phyloP scores from a whole-genome alignment of 2,329 filamentous ascomycete species.

The Nemania abortiva region DNA sequence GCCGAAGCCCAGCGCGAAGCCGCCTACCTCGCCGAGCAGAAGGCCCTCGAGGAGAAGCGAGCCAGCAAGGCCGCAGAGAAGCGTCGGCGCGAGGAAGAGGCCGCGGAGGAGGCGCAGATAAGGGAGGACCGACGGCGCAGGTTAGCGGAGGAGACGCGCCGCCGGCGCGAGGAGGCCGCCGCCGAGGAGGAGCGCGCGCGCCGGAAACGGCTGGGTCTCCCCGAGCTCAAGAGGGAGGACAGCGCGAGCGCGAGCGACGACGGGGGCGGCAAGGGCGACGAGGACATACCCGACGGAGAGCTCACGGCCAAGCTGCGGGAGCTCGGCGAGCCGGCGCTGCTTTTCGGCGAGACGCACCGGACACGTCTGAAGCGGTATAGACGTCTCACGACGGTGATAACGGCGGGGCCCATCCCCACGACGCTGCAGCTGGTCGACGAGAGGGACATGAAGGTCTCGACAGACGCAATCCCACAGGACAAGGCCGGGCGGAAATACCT shows the following conservation, averaged over 20 bases:
- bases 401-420: constrained; percentile 86
- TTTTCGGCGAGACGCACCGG: constrained; percentile 86
- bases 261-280: constrained; percentile 56
- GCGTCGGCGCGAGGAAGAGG: constrained; percentile 90
- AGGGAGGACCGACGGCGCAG: constrained; percentile 85
- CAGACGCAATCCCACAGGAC: constrained; percentile 71
- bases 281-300: constrained; percentile 79
- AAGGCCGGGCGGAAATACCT: constrained; percentile 76
- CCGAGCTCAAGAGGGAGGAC: constrained; percentile 66
- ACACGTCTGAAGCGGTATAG: constrained; percentile 78
- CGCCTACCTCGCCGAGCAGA: constrained; percentile 85
- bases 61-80: constrained; percentile 79
- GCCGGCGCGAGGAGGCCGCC: constrained; percentile 77
- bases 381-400: constrained; percentile 71
- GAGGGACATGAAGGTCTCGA: constrained; percentile 86
- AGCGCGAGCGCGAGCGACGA: constrained; percentile 59
- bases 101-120: constrained; percentile 73
- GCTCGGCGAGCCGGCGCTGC: constrained; percentile 76
- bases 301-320: constrained; percentile 75
- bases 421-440: constrained; percentile 83
- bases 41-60: constrained; percentile 77
- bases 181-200: constrained; percentile 78
- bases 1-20: constrained; percentile 84
- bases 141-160: constrained; percentile 83
- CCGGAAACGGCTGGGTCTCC: constrained; percentile 82